Evolutionary conservation across 306 rosid species (phyloP), one percentile per base, ranked within the genome.

Genomic region (Astragalus glycyphyllos): DNA sequence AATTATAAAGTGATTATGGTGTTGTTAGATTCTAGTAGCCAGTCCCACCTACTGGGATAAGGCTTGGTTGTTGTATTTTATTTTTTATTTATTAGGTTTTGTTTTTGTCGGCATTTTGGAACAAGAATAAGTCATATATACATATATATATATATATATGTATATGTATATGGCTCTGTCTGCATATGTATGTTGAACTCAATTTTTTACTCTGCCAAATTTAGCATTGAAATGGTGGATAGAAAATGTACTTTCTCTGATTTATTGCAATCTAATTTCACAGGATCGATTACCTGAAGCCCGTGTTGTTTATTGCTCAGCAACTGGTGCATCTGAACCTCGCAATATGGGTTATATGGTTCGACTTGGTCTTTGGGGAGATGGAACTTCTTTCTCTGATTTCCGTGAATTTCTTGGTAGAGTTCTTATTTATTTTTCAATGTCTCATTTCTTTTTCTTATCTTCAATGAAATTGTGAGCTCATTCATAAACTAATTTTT

Each of bases 261-360:
- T 11, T 32, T 31, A 44, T 62, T 62, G 70, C 68, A 48, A 47
- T 84, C 65, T 41, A 49, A 76, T 69, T 79, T 77, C 35, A 40
- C 91, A 94, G 99, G 97, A 83, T 71, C 84, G 84, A 77, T 91
- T 94, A 56, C 90, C 96, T 44, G 90, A 89, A 75, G 97, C 91
- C 65, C 97, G 97, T 53, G 88, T 94, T 76, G 74, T 91, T 73
- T 94, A 94, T 82, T 94, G 99, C 83, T 94, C 99, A 31, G 99
- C 99, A 38, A 94, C 99, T 65, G 99, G 99, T 62, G 97, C 99
- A 58, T 89, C 97, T 29, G 97, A 94, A 76, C 99, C 98, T 67
- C 98, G 98, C 60, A 94, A 94, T 68, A 83, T 94, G 98, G 98
- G 96, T 77, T 94, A 94, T 84, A 94, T 94, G 98, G 92, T 94